A percentile compares a stretch with the other conserved stretches of the same genome.
Evolutionary conservation across 116 monocot genomes (phyloP).

Genomic region (Dioscorea cayenensis): DNA sequence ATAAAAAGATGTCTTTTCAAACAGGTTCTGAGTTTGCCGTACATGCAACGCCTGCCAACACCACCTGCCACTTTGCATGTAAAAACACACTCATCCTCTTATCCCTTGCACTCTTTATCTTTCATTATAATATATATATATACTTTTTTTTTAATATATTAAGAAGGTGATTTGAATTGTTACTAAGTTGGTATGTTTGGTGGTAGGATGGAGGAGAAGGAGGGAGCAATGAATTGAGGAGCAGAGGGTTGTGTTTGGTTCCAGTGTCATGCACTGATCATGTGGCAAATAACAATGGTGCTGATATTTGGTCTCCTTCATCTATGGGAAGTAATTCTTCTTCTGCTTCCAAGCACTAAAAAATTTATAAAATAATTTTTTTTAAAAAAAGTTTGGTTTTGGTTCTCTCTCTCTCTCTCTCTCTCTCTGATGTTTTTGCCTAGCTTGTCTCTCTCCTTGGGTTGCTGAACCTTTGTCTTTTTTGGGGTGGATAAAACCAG

Average conservation of each 20-base stretch:
- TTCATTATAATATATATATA: neutral
- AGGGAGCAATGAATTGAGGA: constrained; percentile 26
- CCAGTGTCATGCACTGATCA: constrained; percentile 45
- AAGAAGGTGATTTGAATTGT: neutral
- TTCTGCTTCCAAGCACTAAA: neutral
- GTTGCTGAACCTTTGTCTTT: too few relatives aligned
- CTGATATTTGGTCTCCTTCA: constrained; percentile 57
- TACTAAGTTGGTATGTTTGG: neutral
- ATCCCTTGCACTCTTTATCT: constrained; percentile 13
- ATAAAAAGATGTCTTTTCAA: neutral
- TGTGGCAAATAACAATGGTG: constrained; percentile 44
- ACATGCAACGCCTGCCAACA: constrained; percentile 45
- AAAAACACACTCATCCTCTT: constrained; percentile 4
- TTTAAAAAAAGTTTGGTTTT: too few relatives aligned
- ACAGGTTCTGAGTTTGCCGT: constrained; percentile 78
- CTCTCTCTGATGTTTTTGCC: too few relatives aligned
- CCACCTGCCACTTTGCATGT: constrained; percentile 32
- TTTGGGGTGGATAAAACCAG: too few relatives aligned
- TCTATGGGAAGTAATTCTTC: constrained; percentile 10
- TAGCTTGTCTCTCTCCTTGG: too few relatives aligned
- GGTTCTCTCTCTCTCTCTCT: too few relatives aligned
- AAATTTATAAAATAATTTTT: too few relatives aligned
- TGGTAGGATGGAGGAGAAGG: neutral
- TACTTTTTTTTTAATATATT: neutral
- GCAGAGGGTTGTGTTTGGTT: constrained; percentile 68